Base-by-base conservation (phyloP, 768 basidiomycete genomes). In the Tylopilus felleus region DNA sequence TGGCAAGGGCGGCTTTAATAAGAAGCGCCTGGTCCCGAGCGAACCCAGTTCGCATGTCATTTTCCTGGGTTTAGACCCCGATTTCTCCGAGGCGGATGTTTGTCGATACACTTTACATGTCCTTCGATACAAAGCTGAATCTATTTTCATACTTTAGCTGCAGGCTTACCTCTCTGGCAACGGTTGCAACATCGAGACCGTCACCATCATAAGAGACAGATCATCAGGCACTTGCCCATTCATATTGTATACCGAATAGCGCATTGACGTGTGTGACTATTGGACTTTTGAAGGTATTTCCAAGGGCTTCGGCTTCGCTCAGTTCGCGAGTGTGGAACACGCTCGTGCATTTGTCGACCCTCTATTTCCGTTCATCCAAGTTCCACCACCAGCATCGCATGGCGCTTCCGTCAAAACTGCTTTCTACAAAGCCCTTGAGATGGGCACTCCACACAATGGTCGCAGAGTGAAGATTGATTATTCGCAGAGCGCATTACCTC, bases 281-380 rank as follows among this genome's bases (percentile, higher is more conserved):
- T 83, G 75, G 77, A 80, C 82, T 82, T 75, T 83, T 75, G 73
- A 85, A 93, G 92, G 92, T 85, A 74, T 80, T 58, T 95, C 95
- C 51, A 96, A 96, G 74, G 90, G 92, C 66, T 98, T 98, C 69
- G 97, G 94, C 54, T 99, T 99, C 72, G 95, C 93, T 64, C 90
- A 93, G 73, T 99, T 99, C 71, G 74, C 86, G 40, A 85, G 79
- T 60, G 78, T 88, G 52, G 90, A 91, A 62, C 90, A 91, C 53
- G 95, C 97, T 19, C 84, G 88, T 50, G 84, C 88, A 13, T 98
- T 98, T 69, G 86, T 99, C 69, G 86, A 92, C 60, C 88, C 91
- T 36, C 80, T 87, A 47, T 97, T 89, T 67, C 96, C 93, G 2
- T 93, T 93, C 71, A 82, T 98, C 25, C 84, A 90, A 74, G 85